phyloP scores from a whole-genome alignment of 1,139 yeast genomes.

The Geotrichum fermentans region DNA sequence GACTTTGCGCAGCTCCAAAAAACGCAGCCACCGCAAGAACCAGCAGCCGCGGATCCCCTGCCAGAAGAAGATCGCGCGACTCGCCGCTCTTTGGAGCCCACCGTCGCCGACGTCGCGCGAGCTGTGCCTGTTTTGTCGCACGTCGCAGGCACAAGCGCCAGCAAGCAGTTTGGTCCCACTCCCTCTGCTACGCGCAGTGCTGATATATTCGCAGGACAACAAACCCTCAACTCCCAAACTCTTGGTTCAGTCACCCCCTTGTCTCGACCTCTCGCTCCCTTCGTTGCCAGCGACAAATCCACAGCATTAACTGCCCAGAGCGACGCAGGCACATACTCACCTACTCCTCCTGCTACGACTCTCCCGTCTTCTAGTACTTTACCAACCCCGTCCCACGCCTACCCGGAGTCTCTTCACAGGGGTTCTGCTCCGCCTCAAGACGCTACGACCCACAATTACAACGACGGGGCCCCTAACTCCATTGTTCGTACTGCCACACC shows the following conservation, averaged over 20 bases:
- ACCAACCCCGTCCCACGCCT: too few species aligned
- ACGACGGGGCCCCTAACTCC: background rate
- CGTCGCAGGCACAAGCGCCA: too few species aligned
- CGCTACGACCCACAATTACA: background rate
- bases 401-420: too few species aligned
- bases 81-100: background rate
- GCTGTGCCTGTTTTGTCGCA: too few species aligned
- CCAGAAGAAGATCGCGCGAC: background rate
- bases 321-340: too few species aligned
- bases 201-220: constrained; percentile 10
- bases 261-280: background rate
- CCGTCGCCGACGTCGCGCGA: background rate
- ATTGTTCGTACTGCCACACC: constrained; percentile 7
- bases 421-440: background rate
- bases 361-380: too few species aligned
- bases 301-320: background rate
- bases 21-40: background rate
- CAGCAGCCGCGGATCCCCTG: background rate
- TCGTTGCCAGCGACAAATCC: background rate
- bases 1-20: background rate
- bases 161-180: background rate
- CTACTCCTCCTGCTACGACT: too few species aligned
- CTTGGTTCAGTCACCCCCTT: constrained; percentile 5
- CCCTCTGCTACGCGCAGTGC: constrained; percentile 4
- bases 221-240: background rate